These are phyloP conservation scores for Coniochaeta sp. DNA, from an alignment of 2,329 filamentous ascomycete species.

Conservation along the genomic window DNA sequence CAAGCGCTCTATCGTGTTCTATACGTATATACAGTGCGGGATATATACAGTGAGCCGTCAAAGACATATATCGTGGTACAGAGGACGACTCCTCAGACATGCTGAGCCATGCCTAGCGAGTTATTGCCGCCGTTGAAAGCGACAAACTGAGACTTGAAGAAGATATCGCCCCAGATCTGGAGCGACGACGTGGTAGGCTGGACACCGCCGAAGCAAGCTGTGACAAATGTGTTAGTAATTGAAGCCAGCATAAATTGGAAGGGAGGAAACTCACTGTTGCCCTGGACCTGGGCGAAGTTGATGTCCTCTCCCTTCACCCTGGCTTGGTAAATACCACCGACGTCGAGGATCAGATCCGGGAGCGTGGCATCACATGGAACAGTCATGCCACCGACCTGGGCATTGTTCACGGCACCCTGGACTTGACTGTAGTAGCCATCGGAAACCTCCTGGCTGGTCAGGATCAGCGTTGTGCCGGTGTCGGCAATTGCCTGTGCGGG, in stretches of 20 bases:
- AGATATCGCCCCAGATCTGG: slow-evolving; percentile 56
- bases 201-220: slow-evolving; percentile 60
- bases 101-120: slow-evolving; percentile 40
- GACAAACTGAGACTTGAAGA: slow-evolving; percentile 55
- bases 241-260: neutral
- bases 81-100: slow-evolving; percentile 12
- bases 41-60: neutral
- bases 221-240: slow-evolving; percentile 4
- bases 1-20: neutral
- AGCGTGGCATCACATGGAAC: slow-evolving; percentile 37
- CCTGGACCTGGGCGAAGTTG: slow-evolving; percentile 42
- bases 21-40: neutral
- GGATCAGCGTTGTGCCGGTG: slow-evolving; percentile 56
- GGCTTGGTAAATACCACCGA: slow-evolving; percentile 50
- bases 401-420: slow-evolving; percentile 30
- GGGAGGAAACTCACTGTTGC: slow-evolving; percentile 36
- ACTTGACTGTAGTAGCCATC: slow-evolving; percentile 41
- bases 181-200: slow-evolving; percentile 49
- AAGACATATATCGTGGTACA: neutral
- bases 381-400: slow-evolving; percentile 32
- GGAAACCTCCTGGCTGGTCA: slow-evolving; percentile 46
- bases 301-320: slow-evolving; percentile 45
- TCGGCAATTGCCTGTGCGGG: slow-evolving; percentile 43
- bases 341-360: slow-evolving; percentile 44
- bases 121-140: slow-evolving; percentile 50